phyloP scores from a whole-genome alignment of 257 asterid genomes.

The Solanum etuberosum region DNA sequence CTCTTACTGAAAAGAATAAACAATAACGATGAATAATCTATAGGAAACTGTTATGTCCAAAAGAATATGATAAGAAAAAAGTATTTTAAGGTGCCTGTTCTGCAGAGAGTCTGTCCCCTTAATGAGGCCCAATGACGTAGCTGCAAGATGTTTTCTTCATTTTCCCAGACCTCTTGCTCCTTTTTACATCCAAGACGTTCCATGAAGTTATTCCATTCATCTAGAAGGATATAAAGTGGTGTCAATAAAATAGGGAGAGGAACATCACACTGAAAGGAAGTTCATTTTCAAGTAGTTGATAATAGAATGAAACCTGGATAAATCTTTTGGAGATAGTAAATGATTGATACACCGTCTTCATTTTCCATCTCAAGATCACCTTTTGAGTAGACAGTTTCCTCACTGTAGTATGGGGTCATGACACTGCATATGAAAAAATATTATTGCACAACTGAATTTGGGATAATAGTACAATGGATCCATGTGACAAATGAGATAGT shows the following conservation, averaged over 20 bases:
- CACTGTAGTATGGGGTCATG: constrained; percentile 94
- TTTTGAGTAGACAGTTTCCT: constrained; percentile 94
- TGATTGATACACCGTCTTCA: constrained; percentile 92
- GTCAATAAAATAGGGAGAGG: constrained; percentile 1
- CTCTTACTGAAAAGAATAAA: constrained; percentile 56
- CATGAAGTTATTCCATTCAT: constrained; percentile 91
- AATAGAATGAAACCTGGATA: constrained; percentile 62
- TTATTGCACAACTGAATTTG: constrained; percentile 2
- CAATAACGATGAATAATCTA: not conserved
- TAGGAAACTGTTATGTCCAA: not conserved
- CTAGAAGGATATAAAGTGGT: constrained; percentile 25
- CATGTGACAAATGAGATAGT: not conserved
- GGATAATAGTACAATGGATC: not conserved
- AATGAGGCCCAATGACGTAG: constrained; percentile 99
- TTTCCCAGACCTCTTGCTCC: constrained; percentile 61
- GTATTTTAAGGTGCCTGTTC: constrained; percentile 55
- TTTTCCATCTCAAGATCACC: constrained; percentile 93
- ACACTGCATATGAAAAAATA: constrained; percentile 50
- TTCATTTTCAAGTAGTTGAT: not conserved
- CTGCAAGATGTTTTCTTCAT: constrained; percentile 78
- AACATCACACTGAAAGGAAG: not conserved
- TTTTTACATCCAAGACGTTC: constrained; percentile 79
- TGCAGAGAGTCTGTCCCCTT: constrained; percentile 94
- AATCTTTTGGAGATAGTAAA: constrained; percentile 78
- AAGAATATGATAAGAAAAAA: not conserved